Conservation (phyloP, 73 alveolate species). For the Paramecium bursaria region DNA sequence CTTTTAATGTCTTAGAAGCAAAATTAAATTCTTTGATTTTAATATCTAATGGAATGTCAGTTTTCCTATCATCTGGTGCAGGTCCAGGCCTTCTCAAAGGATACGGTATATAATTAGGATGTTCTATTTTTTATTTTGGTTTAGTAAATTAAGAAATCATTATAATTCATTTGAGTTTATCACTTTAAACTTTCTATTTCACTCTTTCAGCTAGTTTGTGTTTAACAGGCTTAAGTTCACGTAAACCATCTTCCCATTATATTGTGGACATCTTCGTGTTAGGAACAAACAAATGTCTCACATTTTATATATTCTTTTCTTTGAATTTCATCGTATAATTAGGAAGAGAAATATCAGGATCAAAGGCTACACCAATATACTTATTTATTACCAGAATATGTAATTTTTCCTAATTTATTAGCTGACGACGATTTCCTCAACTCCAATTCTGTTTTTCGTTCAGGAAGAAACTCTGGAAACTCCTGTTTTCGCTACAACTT, state of each 20-base stretch:
- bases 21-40: conserved; percentile 41
- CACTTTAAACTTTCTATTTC: not conserved
- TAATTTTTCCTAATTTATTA: not conserved
- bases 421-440: conserved; percentile 1
- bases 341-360: conserved; percentile 28
- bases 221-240: too few species aligned
- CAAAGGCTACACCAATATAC: conserved; percentile 6
- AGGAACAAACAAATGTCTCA: conserved; percentile 44
- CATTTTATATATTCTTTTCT: conserved; percentile 4
- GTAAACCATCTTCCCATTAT: conserved; percentile 38
- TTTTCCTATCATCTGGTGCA: conserved; percentile 22
- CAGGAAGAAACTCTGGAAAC: conserved; percentile 43
- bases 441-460: not conserved
- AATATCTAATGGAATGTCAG: conserved; percentile 22
- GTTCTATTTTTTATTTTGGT: conserved; percentile 46
- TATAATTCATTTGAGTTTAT: too few species aligned
- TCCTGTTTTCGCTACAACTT: not conserved
- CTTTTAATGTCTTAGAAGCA: conserved; percentile 24
- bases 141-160: conserved; percentile 60
- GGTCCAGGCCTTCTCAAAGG: conserved; percentile 57
- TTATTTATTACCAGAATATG: conserved; percentile 2
- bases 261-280: conserved; percentile 2
- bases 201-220: too few species aligned
- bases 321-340: conserved; percentile 3
- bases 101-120: conserved; percentile 54